Conservation (phyloP, 192 early-diverging fungal genomes). For the Entophlyctis luteolus region DNA sequence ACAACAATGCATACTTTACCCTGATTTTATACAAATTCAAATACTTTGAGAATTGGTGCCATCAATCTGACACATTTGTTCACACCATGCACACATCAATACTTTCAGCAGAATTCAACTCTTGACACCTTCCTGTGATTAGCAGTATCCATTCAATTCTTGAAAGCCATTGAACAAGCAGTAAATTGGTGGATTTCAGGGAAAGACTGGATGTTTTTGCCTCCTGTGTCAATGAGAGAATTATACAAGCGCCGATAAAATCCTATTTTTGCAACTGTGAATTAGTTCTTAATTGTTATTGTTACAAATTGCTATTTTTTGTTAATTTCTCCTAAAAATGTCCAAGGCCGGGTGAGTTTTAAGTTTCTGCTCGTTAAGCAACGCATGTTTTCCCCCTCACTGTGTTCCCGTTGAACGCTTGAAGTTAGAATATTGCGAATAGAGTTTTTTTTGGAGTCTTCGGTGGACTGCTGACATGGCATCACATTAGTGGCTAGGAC, state of each 20-base stretch:
- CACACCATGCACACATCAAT: conserved; percentile 7
- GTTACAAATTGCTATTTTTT: too few species aligned
- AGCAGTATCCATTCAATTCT: neutral
- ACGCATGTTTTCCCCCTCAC: too few species aligned
- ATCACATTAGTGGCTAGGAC: too few species aligned
- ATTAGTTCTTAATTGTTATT: too few species aligned
- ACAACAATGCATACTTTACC: conserved; percentile 5
- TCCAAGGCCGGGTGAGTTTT: conserved; percentile 13
- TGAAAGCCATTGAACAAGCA: neutral
- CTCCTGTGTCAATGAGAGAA: neutral
- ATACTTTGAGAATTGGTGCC: neutral
- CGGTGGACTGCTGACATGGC: too few species aligned
- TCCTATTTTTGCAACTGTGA: too few species aligned
- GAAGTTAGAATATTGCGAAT: too few species aligned
- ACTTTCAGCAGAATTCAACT: conserved; percentile 3
- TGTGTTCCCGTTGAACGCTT: too few species aligned
- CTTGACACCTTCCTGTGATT: neutral
- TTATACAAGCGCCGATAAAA: too few species aligned
- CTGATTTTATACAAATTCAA: neutral
- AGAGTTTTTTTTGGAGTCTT: too few species aligned
- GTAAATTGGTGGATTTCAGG: neutral
- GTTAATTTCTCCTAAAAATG: neutral
- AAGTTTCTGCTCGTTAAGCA: too few species aligned
- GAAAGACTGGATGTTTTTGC: neutral
- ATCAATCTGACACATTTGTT: conserved; percentile 23